Conservation (phyloP, 139 green algal genomes). For the Chlorella sp. region DNA sequence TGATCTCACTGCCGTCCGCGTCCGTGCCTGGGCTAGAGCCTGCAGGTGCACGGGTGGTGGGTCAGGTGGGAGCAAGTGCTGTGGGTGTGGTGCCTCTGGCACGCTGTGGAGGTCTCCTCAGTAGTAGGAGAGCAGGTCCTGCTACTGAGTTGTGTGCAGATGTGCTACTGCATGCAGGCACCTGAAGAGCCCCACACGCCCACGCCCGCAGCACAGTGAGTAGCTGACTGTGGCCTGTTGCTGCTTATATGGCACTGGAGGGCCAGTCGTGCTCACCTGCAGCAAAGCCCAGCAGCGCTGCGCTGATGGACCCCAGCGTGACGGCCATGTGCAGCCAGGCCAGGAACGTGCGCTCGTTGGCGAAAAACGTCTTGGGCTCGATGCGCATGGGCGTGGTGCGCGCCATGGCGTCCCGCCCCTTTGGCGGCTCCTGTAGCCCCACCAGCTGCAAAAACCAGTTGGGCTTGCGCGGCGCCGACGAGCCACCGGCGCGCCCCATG, state of each 20-base stretch:
- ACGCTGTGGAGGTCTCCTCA: no score
- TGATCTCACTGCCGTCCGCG: slow-evolving; percentile 1
- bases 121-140: no score
- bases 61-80: no score
- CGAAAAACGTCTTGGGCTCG: slow-evolving; percentile 96
- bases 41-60: no score
- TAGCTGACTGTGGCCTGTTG: no score
- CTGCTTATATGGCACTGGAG: no score
- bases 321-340: slow-evolving; percentile 93
- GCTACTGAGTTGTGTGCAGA: no score
- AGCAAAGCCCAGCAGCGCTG: slow-evolving; percentile 71
- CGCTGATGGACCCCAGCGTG: slow-evolving; percentile 72
- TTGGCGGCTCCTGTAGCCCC: slow-evolving; percentile 21
- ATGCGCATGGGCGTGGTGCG: slow-evolving; percentile 60
- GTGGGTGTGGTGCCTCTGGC: no score
- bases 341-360: slow-evolving; percentile 96
- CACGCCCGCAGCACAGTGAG: no score
- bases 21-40: neutral
- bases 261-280: slow-evolving; percentile 12
- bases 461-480: neutral
- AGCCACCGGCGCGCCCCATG: neutral
- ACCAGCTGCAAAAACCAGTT: neutral
- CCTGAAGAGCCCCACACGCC: no score
- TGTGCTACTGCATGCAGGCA: no score
- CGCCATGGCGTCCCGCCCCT: neutral